Percentiles rank a stretch among this genome's conserved stretches.
These are phyloP conservation scores for Colletotrichum trifolii DNA, from an alignment of 2,329 filamentous ascomycete genomes.

Conservation along the genomic window DNA sequence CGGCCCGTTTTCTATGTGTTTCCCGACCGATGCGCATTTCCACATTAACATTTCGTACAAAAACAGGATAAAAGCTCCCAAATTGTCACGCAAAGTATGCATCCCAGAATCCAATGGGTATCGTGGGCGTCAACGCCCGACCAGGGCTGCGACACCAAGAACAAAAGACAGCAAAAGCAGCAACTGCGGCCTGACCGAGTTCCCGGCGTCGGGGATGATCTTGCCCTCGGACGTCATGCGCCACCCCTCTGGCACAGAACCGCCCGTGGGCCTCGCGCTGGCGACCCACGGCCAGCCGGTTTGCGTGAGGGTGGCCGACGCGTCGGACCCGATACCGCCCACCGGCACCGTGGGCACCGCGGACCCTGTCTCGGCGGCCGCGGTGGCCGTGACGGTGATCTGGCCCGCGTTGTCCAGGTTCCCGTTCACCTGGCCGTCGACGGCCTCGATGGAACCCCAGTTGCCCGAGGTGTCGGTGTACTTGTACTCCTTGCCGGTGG, in stretches of 20 bases:
- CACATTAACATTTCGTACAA: constrained; percentile 8
- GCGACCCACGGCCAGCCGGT: constrained; percentile 78
- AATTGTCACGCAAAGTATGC: no score
- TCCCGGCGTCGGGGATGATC: constrained; percentile 77
- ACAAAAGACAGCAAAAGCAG: constrained; percentile 43
- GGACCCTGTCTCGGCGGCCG: constrained; percentile 71
- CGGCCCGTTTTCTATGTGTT: constrained; percentile 13
- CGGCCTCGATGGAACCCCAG: constrained; percentile 84
- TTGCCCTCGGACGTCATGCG: constrained; percentile 82
- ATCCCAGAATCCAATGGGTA: neutral
- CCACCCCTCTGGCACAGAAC: constrained; percentile 81
- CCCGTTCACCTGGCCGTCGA: constrained; percentile 81
- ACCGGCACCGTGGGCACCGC: constrained; percentile 75
- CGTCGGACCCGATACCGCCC: constrained; percentile 72
- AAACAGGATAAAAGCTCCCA: neutral
- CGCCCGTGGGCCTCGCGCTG: constrained; percentile 61
- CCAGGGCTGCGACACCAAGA: constrained; percentile 36
- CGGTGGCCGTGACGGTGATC: constrained; percentile 63
- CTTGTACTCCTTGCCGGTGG: constrained; percentile 84
- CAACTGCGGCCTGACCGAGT: constrained; percentile 43
- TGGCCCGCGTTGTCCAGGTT: constrained; percentile 67
- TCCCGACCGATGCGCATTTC: constrained; percentile 1
- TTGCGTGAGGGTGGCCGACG: constrained; percentile 63
- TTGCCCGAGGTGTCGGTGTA: constrained; percentile 83
- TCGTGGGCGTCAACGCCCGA: constrained; percentile 24